Conservation (phyloP, 2,329 filamentous ascomycete genomes). For the Neoascochyta sp. region DNA sequence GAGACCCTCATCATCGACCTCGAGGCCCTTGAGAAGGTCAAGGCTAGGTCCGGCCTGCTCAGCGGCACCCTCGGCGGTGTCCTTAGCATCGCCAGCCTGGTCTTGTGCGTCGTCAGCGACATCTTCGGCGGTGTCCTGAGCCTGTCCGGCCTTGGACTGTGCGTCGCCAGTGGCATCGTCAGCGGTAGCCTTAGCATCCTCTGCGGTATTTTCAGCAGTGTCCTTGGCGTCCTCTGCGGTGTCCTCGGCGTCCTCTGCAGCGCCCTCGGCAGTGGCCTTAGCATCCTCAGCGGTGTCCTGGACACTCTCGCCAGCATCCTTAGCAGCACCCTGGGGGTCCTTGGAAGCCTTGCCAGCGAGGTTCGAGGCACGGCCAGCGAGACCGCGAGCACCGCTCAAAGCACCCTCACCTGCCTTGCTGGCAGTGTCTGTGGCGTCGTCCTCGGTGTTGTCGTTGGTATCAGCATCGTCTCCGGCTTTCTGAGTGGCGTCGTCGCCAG, state of each 20-base stretch:
- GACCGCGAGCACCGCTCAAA: conserved; percentile 44
- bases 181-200: conserved; percentile 32
- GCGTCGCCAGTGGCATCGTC: conserved; percentile 33
- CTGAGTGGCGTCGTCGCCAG: conserved; percentile 40
- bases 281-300: conserved; percentile 24
- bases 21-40: conserved; percentile 48
- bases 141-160: conserved; percentile 24
- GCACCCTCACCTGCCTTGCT: conserved; percentile 39
- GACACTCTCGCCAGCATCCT: conserved; percentile 37
- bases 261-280: conserved; percentile 27
- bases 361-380: conserved; percentile 47
- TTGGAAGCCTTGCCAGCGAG: conserved; percentile 44
- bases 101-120: conserved; percentile 19
- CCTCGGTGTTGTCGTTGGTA: conserved; percentile 39
- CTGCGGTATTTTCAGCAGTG: conserved; percentile 26
- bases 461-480: conserved; percentile 47
- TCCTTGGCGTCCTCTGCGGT: conserved; percentile 30
- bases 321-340: conserved; percentile 37
- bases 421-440: conserved; percentile 37
- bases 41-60: conserved; percentile 43
- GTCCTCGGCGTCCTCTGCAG: conserved; percentile 36
- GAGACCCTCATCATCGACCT: conserved; percentile 53
- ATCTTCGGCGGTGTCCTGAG: conserved; percentile 30
- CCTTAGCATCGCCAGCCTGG: conserved; percentile 26
- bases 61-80: conserved; percentile 17